These are phyloP conservation scores for Aspergillus udagawae DNA, from an alignment of 2,329 filamentous ascomycete genomes.

Conservation along the genomic window DNA sequence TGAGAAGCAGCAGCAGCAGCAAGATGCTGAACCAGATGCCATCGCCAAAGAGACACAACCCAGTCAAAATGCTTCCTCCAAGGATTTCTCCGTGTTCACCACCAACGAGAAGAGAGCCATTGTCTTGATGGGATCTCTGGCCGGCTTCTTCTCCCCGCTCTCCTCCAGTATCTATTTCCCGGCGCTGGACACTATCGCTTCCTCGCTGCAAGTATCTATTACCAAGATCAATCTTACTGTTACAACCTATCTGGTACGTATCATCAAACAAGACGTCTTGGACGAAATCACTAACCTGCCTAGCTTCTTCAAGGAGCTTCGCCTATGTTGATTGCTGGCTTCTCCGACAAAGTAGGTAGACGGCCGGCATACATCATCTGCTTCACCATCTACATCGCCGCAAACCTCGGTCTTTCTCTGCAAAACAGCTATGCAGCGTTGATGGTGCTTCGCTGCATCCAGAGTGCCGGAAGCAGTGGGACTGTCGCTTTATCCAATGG, in stretches of 20 bases:
- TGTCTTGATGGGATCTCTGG: slow-evolving; percentile 21
- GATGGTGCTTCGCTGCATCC: slow-evolving; percentile 37
- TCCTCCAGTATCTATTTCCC: slow-evolving; percentile 37
- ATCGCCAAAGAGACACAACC: background rate
- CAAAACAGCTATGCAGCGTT: slow-evolving; percentile 37
- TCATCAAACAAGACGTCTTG: background rate
- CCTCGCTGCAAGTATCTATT: slow-evolving; percentile 38
- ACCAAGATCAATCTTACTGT: slow-evolving; percentile 49
- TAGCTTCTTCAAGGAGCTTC: slow-evolving; percentile 35
- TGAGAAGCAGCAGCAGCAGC: background rate
- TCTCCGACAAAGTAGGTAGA: slow-evolving; percentile 49
- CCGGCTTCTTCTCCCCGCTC: slow-evolving; percentile 29
- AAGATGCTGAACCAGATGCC: background rate
- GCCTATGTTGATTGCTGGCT: slow-evolving; percentile 49
- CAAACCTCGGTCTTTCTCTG: slow-evolving; percentile 38
- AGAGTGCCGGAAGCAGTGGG: slow-evolving; percentile 39
- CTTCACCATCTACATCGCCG: slow-evolving; percentile 46
- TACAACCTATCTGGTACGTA: slow-evolving; percentile 46
- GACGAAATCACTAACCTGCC: slow-evolving; percentile 1
- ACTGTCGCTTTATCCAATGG: slow-evolving; percentile 37
- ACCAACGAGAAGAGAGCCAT: slow-evolving; percentile 20
- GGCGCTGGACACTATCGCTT: slow-evolving; percentile 32
- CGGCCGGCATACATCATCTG: slow-evolving; percentile 51
- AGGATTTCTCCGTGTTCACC: slow-evolving; percentile 41
- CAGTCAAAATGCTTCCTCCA: background rate